Evolutionary conservation across 768 basidiomycete genomes (phyloP).

Genomic region (Leccinellum rugosiceps): DNA sequence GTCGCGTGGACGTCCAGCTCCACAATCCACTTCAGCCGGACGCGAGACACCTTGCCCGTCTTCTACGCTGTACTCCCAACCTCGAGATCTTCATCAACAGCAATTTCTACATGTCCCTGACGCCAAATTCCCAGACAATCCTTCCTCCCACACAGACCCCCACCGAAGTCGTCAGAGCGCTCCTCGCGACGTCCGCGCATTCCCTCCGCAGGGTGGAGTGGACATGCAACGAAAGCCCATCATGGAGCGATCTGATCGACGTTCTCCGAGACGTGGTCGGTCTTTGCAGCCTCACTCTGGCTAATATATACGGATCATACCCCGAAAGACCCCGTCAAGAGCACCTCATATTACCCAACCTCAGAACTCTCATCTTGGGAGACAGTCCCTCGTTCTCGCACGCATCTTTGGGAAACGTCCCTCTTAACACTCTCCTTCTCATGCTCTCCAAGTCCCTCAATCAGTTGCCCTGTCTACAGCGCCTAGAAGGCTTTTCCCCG

Average conservation of each 20-base stretch:
- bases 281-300: constrained; percentile 40
- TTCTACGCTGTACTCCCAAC: constrained; percentile 42
- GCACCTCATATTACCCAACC: constrained; percentile 33
- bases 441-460: constrained; percentile 32
- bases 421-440: constrained; percentile 40
- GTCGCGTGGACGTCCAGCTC: constrained; percentile 42
- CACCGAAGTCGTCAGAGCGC: constrained; percentile 32
- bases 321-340: constrained; percentile 17
- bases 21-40: constrained; percentile 27
- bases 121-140: constrained; percentile 16
- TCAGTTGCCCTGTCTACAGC: constrained; percentile 38
- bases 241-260: constrained; percentile 37
- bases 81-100: constrained; percentile 42
- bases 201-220: constrained; percentile 45
- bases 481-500: constrained; percentile 43
- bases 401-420: constrained; percentile 32
- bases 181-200: constrained; percentile 30
- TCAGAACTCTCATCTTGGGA: constrained; percentile 43
- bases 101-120: constrained; percentile 31
- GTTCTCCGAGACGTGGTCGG: constrained; percentile 34
- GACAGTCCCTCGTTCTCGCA: constrained; percentile 32
- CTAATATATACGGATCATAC: constrained; percentile 37
- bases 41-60: constrained; percentile 29
- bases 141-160: constrained; percentile 28
- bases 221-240: constrained; percentile 43